Evolutionary conservation across 2,329 filamentous ascomycete species (phyloP).

Genomic region (Aspergillus pseudoglaucus): DNA sequence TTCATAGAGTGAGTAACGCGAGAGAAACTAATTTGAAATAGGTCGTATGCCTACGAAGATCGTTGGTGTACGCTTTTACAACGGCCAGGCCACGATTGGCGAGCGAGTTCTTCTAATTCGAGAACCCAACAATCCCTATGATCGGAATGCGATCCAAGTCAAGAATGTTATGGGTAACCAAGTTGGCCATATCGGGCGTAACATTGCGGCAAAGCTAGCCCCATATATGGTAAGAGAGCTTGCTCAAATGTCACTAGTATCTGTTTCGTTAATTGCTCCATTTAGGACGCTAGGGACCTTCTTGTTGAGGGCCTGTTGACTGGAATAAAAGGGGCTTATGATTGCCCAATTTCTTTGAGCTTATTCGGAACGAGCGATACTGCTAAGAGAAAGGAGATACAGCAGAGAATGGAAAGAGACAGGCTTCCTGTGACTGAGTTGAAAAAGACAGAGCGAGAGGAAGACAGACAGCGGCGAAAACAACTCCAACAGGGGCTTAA

Average conservation of each 20-base stretch:
- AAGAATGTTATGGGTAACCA: slow-evolving; percentile 68
- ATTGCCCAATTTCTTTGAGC: slow-evolving; percentile 65
- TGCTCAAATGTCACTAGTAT: background rate
- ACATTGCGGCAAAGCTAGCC: slow-evolving; percentile 63
- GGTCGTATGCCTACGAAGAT: slow-evolving; percentile 48
- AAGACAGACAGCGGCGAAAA: slow-evolving; percentile 30
- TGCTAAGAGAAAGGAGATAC: slow-evolving; percentile 48
- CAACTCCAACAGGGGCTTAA: slow-evolving; percentile 48
- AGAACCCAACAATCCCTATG: slow-evolving; percentile 64
- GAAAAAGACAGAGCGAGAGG: slow-evolving; percentile 52
- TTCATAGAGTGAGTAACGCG: background rate
- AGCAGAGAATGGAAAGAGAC: slow-evolving; percentile 56
- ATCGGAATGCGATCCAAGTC: slow-evolving; percentile 69
- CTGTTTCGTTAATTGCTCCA: slow-evolving; percentile 3
- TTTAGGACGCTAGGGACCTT: slow-evolving; percentile 51
- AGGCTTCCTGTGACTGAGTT: slow-evolving; percentile 52
- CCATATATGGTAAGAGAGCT: slow-evolving; percentile 56
- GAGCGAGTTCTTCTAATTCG: slow-evolving; percentile 58
- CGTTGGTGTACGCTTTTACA: slow-evolving; percentile 58
- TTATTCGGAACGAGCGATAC: slow-evolving; percentile 63
- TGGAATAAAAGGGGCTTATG: slow-evolving; percentile 59
- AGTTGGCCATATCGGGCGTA: slow-evolving; percentile 70
- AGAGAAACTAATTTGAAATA: slow-evolving; percentile 6
- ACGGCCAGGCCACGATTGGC: slow-evolving; percentile 54
- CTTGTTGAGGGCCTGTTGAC: slow-evolving; percentile 63